Conservation (phyloP, 106 monocot genomes). For the Apostasia shenzhenica region DNA sequence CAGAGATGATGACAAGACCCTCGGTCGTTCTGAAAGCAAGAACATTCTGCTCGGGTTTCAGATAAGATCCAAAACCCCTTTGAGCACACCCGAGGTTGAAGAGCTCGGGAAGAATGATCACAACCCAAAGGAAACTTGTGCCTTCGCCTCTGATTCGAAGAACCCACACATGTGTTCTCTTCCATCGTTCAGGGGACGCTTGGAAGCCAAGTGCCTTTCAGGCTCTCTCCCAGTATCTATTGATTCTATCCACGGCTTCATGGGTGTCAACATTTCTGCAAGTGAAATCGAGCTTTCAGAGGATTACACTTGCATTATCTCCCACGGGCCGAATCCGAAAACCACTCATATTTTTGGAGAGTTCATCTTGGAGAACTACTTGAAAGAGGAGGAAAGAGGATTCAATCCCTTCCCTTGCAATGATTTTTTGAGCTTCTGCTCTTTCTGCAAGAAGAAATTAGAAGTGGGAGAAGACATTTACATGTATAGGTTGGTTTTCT, state of each 20-base stretch:
- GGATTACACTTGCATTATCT: conserved; percentile 79
- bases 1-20: conserved; percentile 15
- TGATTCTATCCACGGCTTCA: conserved; percentile 12
- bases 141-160: conserved; percentile 1
- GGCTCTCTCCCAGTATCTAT: conserved; percentile 12
- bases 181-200: neutral
- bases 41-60: conserved; percentile 31
- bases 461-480: conserved; percentile 64
- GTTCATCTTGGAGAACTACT: conserved; percentile 36
- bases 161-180: neutral
- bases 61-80: conserved; percentile 10
- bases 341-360: conserved; percentile 83
- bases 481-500: conserved; percentile 48
- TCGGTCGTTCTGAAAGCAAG: conserved; percentile 17
- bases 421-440: conserved; percentile 61
- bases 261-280: conserved; percentile 24
- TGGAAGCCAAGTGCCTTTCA: neutral
- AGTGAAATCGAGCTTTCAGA: conserved; percentile 74
- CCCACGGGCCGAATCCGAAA: conserved; percentile 73
- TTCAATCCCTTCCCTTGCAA: conserved; percentile 5
- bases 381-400: conserved; percentile 6
- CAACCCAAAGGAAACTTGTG: neutral
- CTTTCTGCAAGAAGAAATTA: conserved; percentile 64
- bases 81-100: neutral
- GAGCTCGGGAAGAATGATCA: neutral